These are phyloP conservation scores for Lanmaoa rubissima DNA, from an alignment of 768 basidiomycete genomes.

Conservation along the genomic window DNA sequence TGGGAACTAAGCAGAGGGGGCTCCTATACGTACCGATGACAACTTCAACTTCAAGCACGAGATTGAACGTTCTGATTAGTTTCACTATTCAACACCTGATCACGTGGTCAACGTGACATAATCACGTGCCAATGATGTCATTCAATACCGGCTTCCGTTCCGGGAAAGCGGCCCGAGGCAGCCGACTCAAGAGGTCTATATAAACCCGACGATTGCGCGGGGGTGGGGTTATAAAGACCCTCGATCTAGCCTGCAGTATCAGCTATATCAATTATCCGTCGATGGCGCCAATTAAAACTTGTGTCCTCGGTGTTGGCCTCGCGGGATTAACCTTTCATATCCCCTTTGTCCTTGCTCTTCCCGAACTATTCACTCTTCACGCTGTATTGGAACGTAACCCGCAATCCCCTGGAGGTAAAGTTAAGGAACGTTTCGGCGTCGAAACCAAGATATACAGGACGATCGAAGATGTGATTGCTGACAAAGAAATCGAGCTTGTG, in stretches of 20 bases:
- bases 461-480: conserved; percentile 58
- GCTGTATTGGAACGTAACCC: conserved; percentile 79
- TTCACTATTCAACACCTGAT: conserved; percentile 11
- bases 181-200: not conserved
- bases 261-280: not conserved
- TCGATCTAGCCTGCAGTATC: not conserved
- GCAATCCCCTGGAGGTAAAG: conserved; percentile 54
- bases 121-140: conserved; percentile 22
- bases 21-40: not conserved
- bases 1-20: not conserved
- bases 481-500: conserved; percentile 64
- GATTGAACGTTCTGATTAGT: not conserved
- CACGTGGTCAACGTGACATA: conserved; percentile 18
- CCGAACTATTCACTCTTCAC: conserved; percentile 65
- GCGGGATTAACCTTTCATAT: conserved; percentile 77
- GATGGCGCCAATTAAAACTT: conserved; percentile 56
- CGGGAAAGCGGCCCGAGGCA: not conserved
- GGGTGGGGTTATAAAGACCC: not conserved
- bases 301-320: conserved; percentile 76
- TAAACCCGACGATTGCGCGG: not conserved
- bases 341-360: conserved; percentile 73
- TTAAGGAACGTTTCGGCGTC: conserved; percentile 63
- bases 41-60: not conserved
- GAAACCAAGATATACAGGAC: conserved; percentile 55
- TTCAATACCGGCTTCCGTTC: not conserved